A percentile compares a stretch with the other conserved stretches of the same genome.
phyloP scores from a whole-genome alignment of 176 grass and related monocot genomes.

The Carex kokanica region DNA sequence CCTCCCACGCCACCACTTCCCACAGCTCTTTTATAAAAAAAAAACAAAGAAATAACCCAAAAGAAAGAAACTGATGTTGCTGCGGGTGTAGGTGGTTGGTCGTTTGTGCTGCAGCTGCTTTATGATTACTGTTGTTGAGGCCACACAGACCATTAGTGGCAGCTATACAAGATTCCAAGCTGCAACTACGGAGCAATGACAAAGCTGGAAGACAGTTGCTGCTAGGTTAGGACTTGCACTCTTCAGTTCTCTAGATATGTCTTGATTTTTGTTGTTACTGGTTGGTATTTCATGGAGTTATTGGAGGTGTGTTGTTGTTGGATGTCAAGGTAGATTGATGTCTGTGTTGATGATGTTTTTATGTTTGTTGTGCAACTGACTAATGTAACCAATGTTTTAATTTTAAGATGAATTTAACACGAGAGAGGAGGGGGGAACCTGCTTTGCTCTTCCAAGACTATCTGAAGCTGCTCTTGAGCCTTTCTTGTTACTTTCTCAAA shows the following conservation, averaged over 20 bases:
- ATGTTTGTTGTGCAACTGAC: not conserved
- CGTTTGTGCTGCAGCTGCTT: too few relatives aligned
- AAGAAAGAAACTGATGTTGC: too few relatives aligned
- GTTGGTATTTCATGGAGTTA: not conserved
- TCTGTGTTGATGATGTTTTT: not conserved
- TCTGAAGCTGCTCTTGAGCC: constrained; percentile 95
- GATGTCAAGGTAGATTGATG: not conserved
- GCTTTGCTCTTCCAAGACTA: constrained; percentile 89
- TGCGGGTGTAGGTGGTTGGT: too few relatives aligned
- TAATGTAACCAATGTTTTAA: not conserved
- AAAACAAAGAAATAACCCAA: too few relatives aligned
- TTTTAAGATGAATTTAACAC: not conserved
- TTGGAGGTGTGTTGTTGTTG: not conserved
- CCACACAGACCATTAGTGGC: too few relatives aligned
- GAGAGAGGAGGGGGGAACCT: constrained; percentile 38
- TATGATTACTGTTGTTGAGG: too few relatives aligned
- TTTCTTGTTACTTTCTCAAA: constrained; percentile 83
- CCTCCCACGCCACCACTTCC: too few relatives aligned
- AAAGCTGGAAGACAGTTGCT: not conserved
- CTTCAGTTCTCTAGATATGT: not conserved
- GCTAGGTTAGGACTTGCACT: not conserved
- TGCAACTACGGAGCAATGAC: not conserved
- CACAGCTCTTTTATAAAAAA: too few relatives aligned
- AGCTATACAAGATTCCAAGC: not conserved
- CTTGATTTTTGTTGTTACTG: not conserved